Evolutionary conservation across 108 stramenopile genomes (phyloP).

Genomic region (Cyclotella kingstonii): DNA sequence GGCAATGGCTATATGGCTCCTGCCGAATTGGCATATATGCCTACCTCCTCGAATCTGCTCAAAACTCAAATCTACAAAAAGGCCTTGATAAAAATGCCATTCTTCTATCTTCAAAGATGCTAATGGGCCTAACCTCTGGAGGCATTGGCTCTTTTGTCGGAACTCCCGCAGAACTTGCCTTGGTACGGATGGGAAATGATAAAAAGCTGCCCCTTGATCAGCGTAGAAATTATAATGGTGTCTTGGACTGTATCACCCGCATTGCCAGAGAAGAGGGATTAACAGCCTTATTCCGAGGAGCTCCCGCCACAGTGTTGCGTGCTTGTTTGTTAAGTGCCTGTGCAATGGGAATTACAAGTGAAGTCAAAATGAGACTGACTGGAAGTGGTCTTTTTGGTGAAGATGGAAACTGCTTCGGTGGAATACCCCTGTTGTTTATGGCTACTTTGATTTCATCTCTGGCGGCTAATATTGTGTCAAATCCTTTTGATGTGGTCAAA

Average conservation of each 20-base stretch:
- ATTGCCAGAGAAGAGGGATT: conserved; percentile 66
- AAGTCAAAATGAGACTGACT: conserved; percentile 56
- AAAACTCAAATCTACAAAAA: conserved; percentile 45
- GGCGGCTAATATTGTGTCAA: conserved; percentile 65
- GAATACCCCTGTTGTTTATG: conserved; percentile 58
- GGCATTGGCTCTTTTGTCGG: conserved; percentile 74
- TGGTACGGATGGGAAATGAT: conserved; percentile 74
- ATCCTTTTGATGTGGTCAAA: conserved; percentile 77
- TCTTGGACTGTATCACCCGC: conserved; percentile 54
- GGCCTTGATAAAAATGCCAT: conserved; percentile 66
- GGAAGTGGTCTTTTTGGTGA: conserved; percentile 49
- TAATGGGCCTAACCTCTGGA: conserved; percentile 65
- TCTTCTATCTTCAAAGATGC: conserved; percentile 51
- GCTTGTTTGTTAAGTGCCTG: conserved; percentile 64
- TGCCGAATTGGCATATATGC: conserved; percentile 76
- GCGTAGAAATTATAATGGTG: conserved; percentile 65
- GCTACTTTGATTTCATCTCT: conserved; percentile 64
- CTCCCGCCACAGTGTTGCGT: conserved; percentile 60
- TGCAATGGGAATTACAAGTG: conserved; percentile 61
- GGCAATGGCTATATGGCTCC: conserved; percentile 75
- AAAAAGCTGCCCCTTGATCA: conserved; percentile 58
- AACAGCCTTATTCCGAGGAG: conserved; percentile 56
- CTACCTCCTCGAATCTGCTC: conserved; percentile 60
- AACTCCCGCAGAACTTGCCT: conserved; percentile 65
- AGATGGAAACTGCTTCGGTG: conserved; percentile 52